phyloP scores from a whole-genome alignment of 2,329 filamentous ascomycete species.

The Diaporthe vaccinii region DNA sequence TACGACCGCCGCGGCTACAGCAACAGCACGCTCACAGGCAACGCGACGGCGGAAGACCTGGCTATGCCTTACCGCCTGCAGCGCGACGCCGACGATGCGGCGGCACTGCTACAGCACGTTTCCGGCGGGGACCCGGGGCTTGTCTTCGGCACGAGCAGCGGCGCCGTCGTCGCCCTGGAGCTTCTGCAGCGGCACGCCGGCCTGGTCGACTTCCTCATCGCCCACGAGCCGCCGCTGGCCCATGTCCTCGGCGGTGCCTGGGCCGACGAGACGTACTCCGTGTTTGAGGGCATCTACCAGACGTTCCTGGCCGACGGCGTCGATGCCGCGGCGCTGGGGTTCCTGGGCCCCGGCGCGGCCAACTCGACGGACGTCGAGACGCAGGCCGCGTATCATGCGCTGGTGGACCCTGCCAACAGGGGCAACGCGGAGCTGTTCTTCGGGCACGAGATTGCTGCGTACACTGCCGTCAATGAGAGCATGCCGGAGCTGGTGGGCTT shows the following conservation, averaged over 20 bases:
- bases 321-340: neutral
- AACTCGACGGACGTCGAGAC: constrained; percentile 14
- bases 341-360: neutral
- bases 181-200: constrained; percentile 38
- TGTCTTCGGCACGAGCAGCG: constrained; percentile 42
- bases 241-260: neutral
- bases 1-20: constrained; percentile 50
- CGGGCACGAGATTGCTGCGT: constrained; percentile 6
- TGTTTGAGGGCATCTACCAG: constrained; percentile 9
- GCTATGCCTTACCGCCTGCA: constrained; percentile 44
- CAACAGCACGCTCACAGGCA: constrained; percentile 42
- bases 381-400: neutral
- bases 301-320: neutral
- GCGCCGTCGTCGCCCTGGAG: constrained; percentile 41
- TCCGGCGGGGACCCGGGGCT: constrained; percentile 30
- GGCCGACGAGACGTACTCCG: neutral
- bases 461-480: constrained; percentile 4
- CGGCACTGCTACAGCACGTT: constrained; percentile 41
- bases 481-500: neutral
- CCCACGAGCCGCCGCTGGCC: constrained; percentile 39
- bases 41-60: constrained; percentile 45
- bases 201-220: constrained; percentile 20
- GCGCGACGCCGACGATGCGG: constrained; percentile 50
- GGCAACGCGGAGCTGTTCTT: neutral
- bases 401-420: neutral